These are phyloP conservation scores for Lyophyllum shimeji DNA, from an alignment of 768 basidiomycete species.

Conservation along the genomic window DNA sequence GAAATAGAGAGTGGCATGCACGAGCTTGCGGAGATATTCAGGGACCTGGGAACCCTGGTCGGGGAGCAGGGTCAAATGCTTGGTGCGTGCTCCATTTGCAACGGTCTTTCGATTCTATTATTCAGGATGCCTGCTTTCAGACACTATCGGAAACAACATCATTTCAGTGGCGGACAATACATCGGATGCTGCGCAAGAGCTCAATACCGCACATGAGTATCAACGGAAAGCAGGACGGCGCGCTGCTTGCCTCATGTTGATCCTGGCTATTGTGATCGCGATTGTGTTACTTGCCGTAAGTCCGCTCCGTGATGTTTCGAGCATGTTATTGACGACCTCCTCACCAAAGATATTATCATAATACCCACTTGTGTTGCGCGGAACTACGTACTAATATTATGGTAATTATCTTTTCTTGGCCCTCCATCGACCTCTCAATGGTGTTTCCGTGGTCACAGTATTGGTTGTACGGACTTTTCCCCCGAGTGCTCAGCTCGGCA, in stretches of 20 bases:
- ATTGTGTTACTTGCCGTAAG: slow-evolving; percentile 91
- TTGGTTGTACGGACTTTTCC: background rate
- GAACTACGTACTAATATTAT: slow-evolving; percentile 13
- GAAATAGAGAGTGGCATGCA: slow-evolving; percentile 98
- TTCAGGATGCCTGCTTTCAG: slow-evolving; percentile 37
- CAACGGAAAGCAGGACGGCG: slow-evolving; percentile 92
- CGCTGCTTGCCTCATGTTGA: slow-evolving; percentile 86
- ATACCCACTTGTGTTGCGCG: slow-evolving; percentile 6
- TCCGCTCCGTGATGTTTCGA: slow-evolving; percentile 12
- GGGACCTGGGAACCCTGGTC: slow-evolving; percentile 92
- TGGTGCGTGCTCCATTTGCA: slow-evolving; percentile 51
- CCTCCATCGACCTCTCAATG: background rate
- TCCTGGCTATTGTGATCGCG: slow-evolving; percentile 83
- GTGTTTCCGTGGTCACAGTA: background rate
- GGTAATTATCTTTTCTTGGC: slow-evolving; percentile 13
- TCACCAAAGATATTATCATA: slow-evolving; percentile 12
- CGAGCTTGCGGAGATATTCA: slow-evolving; percentile 94
- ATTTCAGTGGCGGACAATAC: slow-evolving; percentile 85
- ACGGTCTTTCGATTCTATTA: background rate
- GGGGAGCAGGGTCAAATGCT: slow-evolving; percentile 94
- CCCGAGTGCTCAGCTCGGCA: background rate
- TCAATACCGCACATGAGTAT: slow-evolving; percentile 87
- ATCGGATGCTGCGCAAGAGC: slow-evolving; percentile 78
- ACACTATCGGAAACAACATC: slow-evolving; percentile 94
- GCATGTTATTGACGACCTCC: background rate